Conservation (phyloP, 768 basidiomycete genomes). For the Mycena olivaceomarginata region DNA sequence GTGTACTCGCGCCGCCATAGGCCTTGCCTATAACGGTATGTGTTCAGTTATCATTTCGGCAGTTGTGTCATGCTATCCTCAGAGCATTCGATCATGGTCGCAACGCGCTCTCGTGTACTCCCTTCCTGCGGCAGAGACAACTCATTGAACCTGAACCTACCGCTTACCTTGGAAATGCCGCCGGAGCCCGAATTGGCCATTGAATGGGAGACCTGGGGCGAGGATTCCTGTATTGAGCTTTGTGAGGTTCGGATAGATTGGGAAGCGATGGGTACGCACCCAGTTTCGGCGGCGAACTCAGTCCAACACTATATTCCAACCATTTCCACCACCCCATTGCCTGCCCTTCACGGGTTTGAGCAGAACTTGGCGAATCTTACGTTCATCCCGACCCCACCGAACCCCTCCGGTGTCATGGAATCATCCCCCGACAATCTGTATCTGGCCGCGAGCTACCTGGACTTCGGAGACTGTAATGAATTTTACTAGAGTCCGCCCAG, state of each 20-base stretch:
- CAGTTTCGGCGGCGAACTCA: neutral
- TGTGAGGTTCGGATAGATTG: conserved; percentile 74
- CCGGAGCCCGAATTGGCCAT: conserved; percentile 52
- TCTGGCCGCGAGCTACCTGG: conserved; percentile 72
- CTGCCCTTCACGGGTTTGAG: conserved; percentile 62
- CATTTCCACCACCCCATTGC: conserved; percentile 64
- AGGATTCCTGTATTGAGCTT: conserved; percentile 77
- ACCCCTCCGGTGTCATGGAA: conserved; percentile 49
- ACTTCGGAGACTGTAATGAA: conserved; percentile 77
- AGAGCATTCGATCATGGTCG: conserved; percentile 78
- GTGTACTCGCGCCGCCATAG: conserved; percentile 77
- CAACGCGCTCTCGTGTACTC: conserved; percentile 74
- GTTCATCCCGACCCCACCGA: conserved; percentile 64
- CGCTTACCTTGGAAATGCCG: conserved; percentile 54
- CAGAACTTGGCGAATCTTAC: conserved; percentile 63
- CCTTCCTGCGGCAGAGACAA: conserved; percentile 58
- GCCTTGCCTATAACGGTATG: conserved; percentile 76
- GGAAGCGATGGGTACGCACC: conserved; percentile 68
- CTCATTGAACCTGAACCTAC: conserved; percentile 65
- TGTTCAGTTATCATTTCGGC: neutral
- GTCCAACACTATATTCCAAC: conserved; percentile 52
- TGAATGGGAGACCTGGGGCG: conserved; percentile 76
- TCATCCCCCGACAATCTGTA: conserved; percentile 58
- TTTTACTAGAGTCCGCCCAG: neutral
- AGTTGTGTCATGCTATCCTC: conserved; percentile 15